Conservation (phyloP, 805 yeast genomes). For the Yarrowia sp. region DNA sequence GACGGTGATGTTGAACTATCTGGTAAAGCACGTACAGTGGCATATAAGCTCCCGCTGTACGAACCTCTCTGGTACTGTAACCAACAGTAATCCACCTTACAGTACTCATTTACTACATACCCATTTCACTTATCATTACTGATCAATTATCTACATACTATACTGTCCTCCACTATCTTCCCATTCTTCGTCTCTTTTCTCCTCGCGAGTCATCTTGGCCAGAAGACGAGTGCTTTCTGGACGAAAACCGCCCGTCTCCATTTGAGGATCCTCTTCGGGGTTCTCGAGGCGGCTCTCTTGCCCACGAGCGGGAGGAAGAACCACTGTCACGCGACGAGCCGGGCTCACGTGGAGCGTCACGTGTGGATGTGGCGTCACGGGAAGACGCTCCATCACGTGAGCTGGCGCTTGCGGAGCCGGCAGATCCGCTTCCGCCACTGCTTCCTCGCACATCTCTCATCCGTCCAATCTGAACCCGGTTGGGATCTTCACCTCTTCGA, state of each 20-base stretch:
- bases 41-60: too few relatives aligned
- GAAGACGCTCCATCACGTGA: background rate
- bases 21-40: too few relatives aligned
- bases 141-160: too few relatives aligned
- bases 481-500: constrained; percentile 16
- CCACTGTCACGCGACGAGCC: constrained; percentile 5
- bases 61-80: too few relatives aligned
- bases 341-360: background rate
- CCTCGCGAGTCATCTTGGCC: constrained; percentile 16
- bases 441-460: background rate
- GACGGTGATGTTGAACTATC: too few relatives aligned
- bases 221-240: constrained; percentile 16
- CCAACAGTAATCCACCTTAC: too few relatives aligned
- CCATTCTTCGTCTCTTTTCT: constrained; percentile 24
- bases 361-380: background rate
- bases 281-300: constrained; percentile 22
- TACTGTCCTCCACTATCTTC: background rate
- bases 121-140: too few relatives aligned
- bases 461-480: constrained; percentile 13
- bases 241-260: constrained; percentile 14
- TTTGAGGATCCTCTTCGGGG: constrained; percentile 11
- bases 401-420: too few relatives aligned
- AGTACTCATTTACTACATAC: too few relatives aligned
- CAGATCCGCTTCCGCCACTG: background rate
- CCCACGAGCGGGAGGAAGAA: background rate